These are phyloP conservation scores for Coemansia furcata DNA, from an alignment of 192 early-diverging fungal genomes.

Conservation along the genomic window DNA sequence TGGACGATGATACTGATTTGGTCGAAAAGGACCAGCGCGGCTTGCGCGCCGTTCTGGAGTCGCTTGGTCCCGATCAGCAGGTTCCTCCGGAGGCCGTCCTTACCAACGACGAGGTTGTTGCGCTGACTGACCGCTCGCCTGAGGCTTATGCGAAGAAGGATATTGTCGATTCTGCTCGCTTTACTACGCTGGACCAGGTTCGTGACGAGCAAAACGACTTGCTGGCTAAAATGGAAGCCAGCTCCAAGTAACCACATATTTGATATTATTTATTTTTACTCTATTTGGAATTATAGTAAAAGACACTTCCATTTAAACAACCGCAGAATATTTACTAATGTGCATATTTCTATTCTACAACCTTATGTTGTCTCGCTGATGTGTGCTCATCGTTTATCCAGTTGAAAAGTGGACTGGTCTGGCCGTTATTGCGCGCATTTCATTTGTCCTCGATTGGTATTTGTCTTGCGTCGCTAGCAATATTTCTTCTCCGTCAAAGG, in stretches of 20 bases:
- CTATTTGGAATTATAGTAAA: neutral
- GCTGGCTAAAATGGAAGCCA: slow-evolving; percentile 27
- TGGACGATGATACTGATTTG: slow-evolving; percentile 68
- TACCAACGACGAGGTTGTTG: slow-evolving; percentile 18
- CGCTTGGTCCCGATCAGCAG: slow-evolving; percentile 15
- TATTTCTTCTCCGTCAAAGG: too few species aligned
- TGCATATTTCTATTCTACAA: too few species aligned
- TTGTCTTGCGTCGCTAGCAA: too few species aligned
- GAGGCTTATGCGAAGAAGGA: slow-evolving; percentile 24
- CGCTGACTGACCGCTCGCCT: slow-evolving; percentile 35
- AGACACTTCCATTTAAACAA: too few species aligned
- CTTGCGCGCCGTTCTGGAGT: slow-evolving; percentile 15
- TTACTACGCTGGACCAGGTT: slow-evolving; percentile 19
- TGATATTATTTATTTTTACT: neutral
- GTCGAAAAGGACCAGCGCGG: slow-evolving; percentile 30
- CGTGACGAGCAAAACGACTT: slow-evolving; percentile 43
- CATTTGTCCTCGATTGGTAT: too few species aligned
- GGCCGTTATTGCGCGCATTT: too few species aligned
- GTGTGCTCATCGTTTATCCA: too few species aligned
- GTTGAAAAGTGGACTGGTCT: too few species aligned
- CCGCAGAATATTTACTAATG: too few species aligned
- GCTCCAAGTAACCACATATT: neutral
- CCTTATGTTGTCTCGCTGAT: too few species aligned
- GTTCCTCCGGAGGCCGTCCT: slow-evolving; percentile 33
- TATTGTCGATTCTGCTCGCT: slow-evolving; percentile 6